Conservation (phyloP, 768 basidiomycete species). For the Russula vinacea region DNA sequence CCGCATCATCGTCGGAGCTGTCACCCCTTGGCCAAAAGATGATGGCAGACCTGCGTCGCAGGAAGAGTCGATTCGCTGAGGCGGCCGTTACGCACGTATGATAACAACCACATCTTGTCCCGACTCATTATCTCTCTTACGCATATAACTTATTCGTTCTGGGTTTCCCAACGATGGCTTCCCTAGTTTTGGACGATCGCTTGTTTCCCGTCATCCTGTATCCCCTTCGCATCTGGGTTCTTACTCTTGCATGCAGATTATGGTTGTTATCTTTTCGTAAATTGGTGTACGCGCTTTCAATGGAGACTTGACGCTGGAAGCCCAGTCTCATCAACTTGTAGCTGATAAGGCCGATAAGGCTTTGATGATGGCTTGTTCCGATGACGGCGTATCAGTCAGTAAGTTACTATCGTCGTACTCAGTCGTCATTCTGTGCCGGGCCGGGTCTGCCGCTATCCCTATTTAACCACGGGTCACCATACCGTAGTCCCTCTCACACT, state of each 20-base stretch:
- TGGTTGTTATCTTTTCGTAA: background rate
- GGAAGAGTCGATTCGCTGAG: slow-evolving; percentile 13
- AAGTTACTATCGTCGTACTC: too few species aligned
- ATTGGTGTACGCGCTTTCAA: slow-evolving; percentile 1
- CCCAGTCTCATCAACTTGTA: slow-evolving; percentile 6
- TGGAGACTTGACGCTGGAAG: background rate
- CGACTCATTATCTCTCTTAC: slow-evolving; percentile 8
- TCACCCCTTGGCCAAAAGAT: slow-evolving; percentile 65
- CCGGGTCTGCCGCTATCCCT: background rate
- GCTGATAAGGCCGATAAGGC: background rate
- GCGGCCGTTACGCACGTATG: slow-evolving; percentile 9
- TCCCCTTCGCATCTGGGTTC: background rate
- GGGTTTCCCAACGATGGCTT: slow-evolving; percentile 8
- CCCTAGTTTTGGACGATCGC: slow-evolving; percentile 5
- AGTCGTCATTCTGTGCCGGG: too few species aligned
- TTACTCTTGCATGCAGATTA: slow-evolving; percentile 2
- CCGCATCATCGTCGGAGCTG: slow-evolving; percentile 69
- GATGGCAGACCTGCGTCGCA: slow-evolving; percentile 57
- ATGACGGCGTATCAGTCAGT: too few species aligned
- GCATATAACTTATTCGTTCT: slow-evolving; percentile 24
- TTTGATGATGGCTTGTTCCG: too few species aligned
- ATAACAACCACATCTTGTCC: background rate
- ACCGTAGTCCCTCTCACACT: too few species aligned
- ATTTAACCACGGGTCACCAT: background rate
- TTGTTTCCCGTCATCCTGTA: slow-evolving; percentile 8